A percentile compares a stretch with the other conserved stretches of the same genome.
Conservation (phyloP, 1,284 basidiomycete genomes). For the Malassezia japonica region DNA sequence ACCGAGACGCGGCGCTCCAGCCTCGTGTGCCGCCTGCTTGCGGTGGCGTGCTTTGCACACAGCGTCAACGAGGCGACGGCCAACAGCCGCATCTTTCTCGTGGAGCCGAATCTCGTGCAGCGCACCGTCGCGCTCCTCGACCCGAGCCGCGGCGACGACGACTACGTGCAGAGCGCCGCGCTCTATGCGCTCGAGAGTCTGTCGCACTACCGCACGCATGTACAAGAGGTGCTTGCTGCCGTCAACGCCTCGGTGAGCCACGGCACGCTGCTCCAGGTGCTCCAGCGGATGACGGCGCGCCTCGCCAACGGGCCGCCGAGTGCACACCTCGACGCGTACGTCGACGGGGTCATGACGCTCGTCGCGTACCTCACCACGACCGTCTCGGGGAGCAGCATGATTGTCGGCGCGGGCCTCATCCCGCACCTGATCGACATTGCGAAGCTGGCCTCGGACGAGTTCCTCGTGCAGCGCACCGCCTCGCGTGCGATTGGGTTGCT, state of each 20-base stretch:
- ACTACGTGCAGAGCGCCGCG: slow-evolving; percentile 61
- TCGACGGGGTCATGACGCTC: slow-evolving; percentile 61
- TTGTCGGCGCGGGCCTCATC: slow-evolving; percentile 91
- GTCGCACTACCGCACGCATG: slow-evolving; percentile 69
- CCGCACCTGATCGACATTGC: slow-evolving; percentile 57
- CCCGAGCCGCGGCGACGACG: slow-evolving; percentile 20
- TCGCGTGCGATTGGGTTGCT: slow-evolving; percentile 69
- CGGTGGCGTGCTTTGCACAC: slow-evolving; percentile 66
- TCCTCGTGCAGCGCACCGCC: slow-evolving; percentile 42
- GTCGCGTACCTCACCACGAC: slow-evolving; percentile 78
- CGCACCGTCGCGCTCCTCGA: slow-evolving; percentile 33
- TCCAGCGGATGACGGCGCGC: slow-evolving; percentile 20
- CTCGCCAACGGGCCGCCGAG: background rate
- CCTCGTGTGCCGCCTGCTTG: slow-evolving; percentile 68
- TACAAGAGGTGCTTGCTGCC: slow-evolving; percentile 76
- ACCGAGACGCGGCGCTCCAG: slow-evolving; percentile 66
- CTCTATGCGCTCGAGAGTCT: slow-evolving; percentile 82
- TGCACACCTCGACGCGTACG: slow-evolving; percentile 30
- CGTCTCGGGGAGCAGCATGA: slow-evolving; percentile 75
- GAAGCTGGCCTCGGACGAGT: slow-evolving; percentile 23
- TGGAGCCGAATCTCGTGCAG: slow-evolving; percentile 73
- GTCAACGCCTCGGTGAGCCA: slow-evolving; percentile 94
- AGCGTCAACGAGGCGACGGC: slow-evolving; percentile 60
- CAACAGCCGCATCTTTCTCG: slow-evolving; percentile 73
- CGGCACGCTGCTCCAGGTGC: slow-evolving; percentile 56